Percentiles rank a stretch among this genome's conserved stretches.
These are phyloP conservation scores for Pterocarpus macrocarpus DNA, from an alignment of 306 rosid species.

Conservation along the genomic window DNA sequence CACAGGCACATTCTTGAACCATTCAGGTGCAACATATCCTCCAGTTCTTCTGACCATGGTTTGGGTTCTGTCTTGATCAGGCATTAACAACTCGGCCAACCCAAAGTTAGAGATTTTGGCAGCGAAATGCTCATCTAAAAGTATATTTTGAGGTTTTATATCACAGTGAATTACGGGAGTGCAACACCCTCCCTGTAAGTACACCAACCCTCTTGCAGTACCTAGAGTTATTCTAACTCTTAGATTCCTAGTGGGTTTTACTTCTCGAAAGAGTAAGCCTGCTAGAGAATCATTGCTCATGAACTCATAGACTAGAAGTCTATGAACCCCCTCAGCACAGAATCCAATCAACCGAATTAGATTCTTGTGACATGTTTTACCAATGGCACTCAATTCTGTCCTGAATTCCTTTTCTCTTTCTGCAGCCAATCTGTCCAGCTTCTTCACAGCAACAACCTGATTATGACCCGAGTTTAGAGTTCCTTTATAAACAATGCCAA, in stretches of 20 bases:
- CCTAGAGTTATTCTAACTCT: slow-evolving; percentile 54
- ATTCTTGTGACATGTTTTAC: slow-evolving; percentile 56
- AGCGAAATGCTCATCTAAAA: no score
- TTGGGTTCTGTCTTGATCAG: slow-evolving; percentile 39
- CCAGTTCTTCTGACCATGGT: slow-evolving; percentile 56
- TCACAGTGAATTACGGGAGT: slow-evolving; percentile 57
- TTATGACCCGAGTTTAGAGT: slow-evolving; percentile 10
- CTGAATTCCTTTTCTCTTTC: slow-evolving; percentile 55
- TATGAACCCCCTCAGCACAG: slow-evolving; percentile 54
- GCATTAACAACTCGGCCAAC: slow-evolving; percentile 49
- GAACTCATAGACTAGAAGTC: background rate
- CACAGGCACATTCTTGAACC: slow-evolving; percentile 59
- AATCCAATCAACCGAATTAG: slow-evolving; percentile 52
- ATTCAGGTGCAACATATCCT: slow-evolving; percentile 62
- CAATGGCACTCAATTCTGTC: slow-evolving; percentile 53
- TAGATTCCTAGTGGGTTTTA: slow-evolving; percentile 46
- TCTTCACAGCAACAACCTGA: slow-evolving; percentile 50
- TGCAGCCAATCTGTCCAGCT: slow-evolving; percentile 51
- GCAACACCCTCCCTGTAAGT: slow-evolving; percentile 57
- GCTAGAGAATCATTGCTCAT: slow-evolving; percentile 54
- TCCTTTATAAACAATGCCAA: no score
- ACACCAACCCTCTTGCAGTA: slow-evolving; percentile 55
- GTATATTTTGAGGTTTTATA: no score
- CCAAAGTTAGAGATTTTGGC: no score
- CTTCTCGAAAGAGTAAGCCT: slow-evolving; percentile 41